Evolutionary conservation across 2,329 filamentous ascomycete species (phyloP), one percentile per base, ranked within the genome.

Genomic region (Plenodomus biglobosus): DNA sequence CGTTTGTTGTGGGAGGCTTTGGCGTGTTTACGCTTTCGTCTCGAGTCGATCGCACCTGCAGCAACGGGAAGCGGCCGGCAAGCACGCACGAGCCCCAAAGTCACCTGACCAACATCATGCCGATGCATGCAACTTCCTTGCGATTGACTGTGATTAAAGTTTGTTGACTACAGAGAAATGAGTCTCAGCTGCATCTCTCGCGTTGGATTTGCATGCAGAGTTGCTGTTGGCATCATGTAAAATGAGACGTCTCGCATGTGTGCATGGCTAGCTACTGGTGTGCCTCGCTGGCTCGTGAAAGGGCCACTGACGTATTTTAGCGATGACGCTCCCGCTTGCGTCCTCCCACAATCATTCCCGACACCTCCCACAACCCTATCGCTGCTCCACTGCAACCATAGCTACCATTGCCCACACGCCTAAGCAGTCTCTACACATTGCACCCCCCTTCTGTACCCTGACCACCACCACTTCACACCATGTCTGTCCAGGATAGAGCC

Each of bases 401-500:
- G 3, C 35, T 4, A 8, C 15, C 16, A 37, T 16, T 11, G 13
- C 27, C 27, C 15, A 11, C 27, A 32, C 27, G 27, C 15, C 27
- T 32, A 15, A 15, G 27, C 27, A 32, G 27, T 32, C 46, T 50
- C 52, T 50, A 52, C 47, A 53, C 40, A 52, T 50, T 36, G 38
- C 52, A 45, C 44, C 41, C 42, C 46, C 37, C 30, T 39, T 42
- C 48, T 44, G 32, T 19, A 40, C 39, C 27, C 42, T 22, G 40
- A 32, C 48, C 44, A 24, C 41, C 40, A 24, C 38, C 44, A 42
- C 21, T 43, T 35, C 44, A 58, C 64, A 82, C 67, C 64, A 90
- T 90, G 86, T 86, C 85, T 74, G 80, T 85, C 64, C 87, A 90
- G 76, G 87, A 90, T 66, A 85, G 85, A 74, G 83, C 86, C 60